Evolutionary conservation across 2,329 filamentous ascomycete genomes (phyloP).

Genomic region (Exophiala sp.): DNA sequence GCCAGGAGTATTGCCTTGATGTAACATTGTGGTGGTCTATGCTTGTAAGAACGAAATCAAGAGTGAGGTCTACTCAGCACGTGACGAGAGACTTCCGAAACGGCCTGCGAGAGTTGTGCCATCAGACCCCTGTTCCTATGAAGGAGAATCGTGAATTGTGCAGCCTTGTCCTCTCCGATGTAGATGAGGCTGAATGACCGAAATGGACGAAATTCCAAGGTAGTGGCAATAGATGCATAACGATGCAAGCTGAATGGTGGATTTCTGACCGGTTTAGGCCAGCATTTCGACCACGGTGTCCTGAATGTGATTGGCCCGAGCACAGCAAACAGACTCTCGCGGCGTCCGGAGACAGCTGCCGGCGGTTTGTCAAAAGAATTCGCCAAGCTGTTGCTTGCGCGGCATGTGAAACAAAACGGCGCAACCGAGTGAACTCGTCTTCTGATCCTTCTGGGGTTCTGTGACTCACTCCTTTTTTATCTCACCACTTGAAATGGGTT

Average conservation of each 20-base stretch:
- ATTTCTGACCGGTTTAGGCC: slow-evolving; percentile 14
- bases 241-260: not conserved
- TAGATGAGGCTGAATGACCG: not conserved
- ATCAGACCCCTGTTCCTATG: not conserved
- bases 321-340: not conserved
- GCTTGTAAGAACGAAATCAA: too few species aligned
- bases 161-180: not conserved
- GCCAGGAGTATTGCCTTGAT: too few species aligned
- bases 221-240: not conserved
- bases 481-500: slow-evolving; percentile 2
- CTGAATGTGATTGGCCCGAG: slow-evolving; percentile 8
- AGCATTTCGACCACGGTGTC: slow-evolving; percentile 1
- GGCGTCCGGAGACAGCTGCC: not conserved
- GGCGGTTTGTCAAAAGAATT: not conserved
- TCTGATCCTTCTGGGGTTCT: not conserved
- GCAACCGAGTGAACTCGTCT: not conserved
- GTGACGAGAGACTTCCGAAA: too few species aligned
- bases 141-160: not conserved
- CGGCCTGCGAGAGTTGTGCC: too few species aligned
- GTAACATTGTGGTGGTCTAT: too few species aligned
- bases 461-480: slow-evolving; percentile 16
- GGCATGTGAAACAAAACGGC: slow-evolving; percentile 16
- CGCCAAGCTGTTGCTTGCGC: slow-evolving; percentile 10
- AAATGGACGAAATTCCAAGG: not conserved
- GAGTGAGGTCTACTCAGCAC: too few species aligned